Base-by-base conservation (phyloP, 805 yeast genomes). In the Nakazawaea populi region DNA sequence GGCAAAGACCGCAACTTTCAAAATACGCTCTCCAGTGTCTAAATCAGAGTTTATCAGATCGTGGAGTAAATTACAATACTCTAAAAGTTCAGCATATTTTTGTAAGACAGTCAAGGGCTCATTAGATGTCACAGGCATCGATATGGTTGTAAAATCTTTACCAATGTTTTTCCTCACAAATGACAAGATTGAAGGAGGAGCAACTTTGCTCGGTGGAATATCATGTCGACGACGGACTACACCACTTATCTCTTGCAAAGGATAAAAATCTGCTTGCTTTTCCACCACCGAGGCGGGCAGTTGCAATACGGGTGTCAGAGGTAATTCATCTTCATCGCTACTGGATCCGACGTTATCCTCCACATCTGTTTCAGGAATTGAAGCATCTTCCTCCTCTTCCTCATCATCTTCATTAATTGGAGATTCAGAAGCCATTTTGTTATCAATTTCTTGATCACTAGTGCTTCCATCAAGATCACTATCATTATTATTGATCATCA, bases 121-220 rank as follows among this genome's bases (percentile, higher is more conserved):
- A 68, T 94, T 94, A 49, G 90, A 79, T 1, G 94, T 83, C 6
- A 94, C 96, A 1, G 99, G 99, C 91, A 92, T 90, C 0, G 96
- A 83, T 43, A 91, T 78, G 1, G 89, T 75, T 0, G 90, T 76
- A 52, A 94, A 65, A 65, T 92, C 98, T 61, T 91, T 92, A 24
- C 97, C 97, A 9, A 92, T 94, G 58, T 89, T 90, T 65, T 91
- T 91, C 52, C 96, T 77, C 46, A 94, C 74, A 58, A 90, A 80
- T 1, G 89, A 77, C 50, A 92, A 70, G 36, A 92, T 66, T 55
- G 94, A 85, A 9, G 97, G 97, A 3, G 98, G 98, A 0, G 81
- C 70, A 35, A 82, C 75, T 0, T 69, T 72, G 48, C 88, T 77
- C n/a, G 71, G 71, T 3, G 74, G 75, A 12, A 91, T 73, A 52